Conservation (phyloP, 805 yeast species). For the Suhomyces xylopsoci region DNA sequence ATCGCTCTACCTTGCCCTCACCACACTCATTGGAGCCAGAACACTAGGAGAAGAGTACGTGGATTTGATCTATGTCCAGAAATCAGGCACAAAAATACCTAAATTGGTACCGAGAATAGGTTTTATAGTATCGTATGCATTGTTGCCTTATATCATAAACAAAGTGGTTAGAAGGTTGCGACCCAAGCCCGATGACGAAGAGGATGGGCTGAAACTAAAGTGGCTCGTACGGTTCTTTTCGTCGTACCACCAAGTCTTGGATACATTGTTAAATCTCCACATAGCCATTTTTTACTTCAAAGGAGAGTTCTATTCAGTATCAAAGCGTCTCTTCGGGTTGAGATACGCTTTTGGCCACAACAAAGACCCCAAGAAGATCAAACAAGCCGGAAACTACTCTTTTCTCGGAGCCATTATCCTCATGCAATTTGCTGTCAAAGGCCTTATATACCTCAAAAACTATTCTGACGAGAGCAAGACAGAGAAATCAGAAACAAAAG, state of each 20-base stretch:
- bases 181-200: slow-evolving; percentile 17
- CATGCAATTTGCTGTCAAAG: slow-evolving; percentile 49
- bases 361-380: slow-evolving; percentile 40
- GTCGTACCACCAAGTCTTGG: slow-evolving; percentile 47
- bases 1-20: slow-evolving; percentile 62
- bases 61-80: slow-evolving; percentile 64
- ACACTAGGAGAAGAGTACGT: slow-evolving; percentile 95
- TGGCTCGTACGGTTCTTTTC: slow-evolving; percentile 17
- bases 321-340: slow-evolving; percentile 75
- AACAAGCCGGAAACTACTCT: slow-evolving; percentile 63
- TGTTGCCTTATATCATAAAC: slow-evolving; percentile 57
- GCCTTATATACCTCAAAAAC: slow-evolving; percentile 29
- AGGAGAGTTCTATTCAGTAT: slow-evolving; percentile 77
- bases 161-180: slow-evolving; percentile 22
- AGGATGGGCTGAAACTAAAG: slow-evolving; percentile 3
- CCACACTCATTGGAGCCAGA: slow-evolving; percentile 72
- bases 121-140: slow-evolving; percentile 57
- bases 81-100: slow-evolving; percentile 52
- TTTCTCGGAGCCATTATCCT: slow-evolving; percentile 64
- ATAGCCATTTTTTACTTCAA: slow-evolving; percentile 77
- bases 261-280: slow-evolving; percentile 63
- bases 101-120: slow-evolving; percentile 45
- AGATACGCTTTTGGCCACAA: slow-evolving; percentile 73
- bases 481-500: background rate
- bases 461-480: slow-evolving; percentile 7